phyloP scores from a whole-genome alignment of 2,329 filamentous ascomycete species.

The Macrophomina phaseolina region DNA sequence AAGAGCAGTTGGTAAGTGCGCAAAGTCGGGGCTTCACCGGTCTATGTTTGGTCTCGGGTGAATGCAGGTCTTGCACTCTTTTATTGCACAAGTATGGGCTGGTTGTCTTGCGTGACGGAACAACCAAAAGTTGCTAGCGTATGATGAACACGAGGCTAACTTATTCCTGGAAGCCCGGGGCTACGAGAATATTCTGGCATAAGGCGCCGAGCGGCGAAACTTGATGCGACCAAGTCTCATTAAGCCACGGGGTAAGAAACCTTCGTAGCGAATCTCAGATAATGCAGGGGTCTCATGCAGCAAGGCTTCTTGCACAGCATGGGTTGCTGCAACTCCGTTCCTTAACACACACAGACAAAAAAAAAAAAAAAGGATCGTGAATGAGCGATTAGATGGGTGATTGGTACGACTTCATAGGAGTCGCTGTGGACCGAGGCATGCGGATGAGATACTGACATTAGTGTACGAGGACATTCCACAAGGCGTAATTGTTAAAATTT shows the following conservation, averaged over 20 bases:
- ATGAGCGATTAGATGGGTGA: too few relatives aligned
- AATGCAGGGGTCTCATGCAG: not conserved
- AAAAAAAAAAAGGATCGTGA: too few relatives aligned
- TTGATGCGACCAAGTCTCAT: not conserved
- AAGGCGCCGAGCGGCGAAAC: not conserved
- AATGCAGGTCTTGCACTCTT: not conserved
- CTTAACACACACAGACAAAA: not conserved
- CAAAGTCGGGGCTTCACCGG: not conserved
- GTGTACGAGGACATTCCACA: not conserved
- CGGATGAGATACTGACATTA: too few relatives aligned
- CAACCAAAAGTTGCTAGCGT: not conserved
- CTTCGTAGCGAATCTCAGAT: not conserved
- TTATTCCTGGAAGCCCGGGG: not conserved
- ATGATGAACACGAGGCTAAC: not conserved
- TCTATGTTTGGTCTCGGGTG: slow-evolving; percentile 20
- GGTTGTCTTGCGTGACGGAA: not conserved
- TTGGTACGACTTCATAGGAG: too few relatives aligned
- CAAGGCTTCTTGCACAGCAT: not conserved
- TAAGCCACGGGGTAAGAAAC: not conserved
- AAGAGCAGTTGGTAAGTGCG: not conserved
- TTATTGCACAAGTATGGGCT: not conserved
- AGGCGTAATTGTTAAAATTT: not conserved
- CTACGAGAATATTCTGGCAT: not conserved
- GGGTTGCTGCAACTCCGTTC: not conserved
- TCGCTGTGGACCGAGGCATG: too few relatives aligned